Conservation (phyloP, 768 basidiomycete species). For the Pleurotus citrinopileatus region DNA sequence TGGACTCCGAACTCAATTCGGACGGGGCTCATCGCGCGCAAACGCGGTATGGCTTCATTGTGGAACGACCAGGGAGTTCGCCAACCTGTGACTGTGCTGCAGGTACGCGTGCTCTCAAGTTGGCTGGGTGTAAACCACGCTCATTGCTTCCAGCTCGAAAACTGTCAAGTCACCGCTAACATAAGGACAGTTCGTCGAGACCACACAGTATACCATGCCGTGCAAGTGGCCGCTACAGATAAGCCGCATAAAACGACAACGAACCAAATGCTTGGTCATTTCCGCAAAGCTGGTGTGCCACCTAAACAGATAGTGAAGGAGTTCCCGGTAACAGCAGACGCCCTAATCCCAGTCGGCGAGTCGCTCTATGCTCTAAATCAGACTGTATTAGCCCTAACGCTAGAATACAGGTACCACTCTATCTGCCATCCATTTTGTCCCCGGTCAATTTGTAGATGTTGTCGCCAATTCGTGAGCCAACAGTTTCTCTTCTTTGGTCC, state of each 20-base stretch:
- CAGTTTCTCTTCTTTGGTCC: not conserved
- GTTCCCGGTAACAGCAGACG: slow-evolving; percentile 86
- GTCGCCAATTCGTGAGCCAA: slow-evolving; percentile 80
- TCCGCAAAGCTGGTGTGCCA: slow-evolving; percentile 73
- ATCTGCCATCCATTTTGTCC: slow-evolving; percentile 93
- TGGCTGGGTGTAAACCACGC: slow-evolving; percentile 2
- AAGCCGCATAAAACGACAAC: slow-evolving; percentile 69
- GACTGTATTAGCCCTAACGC: not conserved
- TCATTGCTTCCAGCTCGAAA: slow-evolving; percentile 57
- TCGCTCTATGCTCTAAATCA: slow-evolving; percentile 11
- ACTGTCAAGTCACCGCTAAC: slow-evolving; percentile 87
- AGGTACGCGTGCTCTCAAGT: slow-evolving; percentile 48
- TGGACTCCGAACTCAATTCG: slow-evolving; percentile 87
- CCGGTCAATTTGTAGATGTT: slow-evolving; percentile 94
- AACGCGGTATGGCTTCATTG: slow-evolving; percentile 92
- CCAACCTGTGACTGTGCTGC: slow-evolving; percentile 90
- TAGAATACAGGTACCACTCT: slow-evolving; percentile 69
- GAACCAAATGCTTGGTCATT: slow-evolving; percentile 85
- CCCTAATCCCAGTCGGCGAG: slow-evolving; percentile 86
- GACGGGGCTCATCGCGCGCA: slow-evolving; percentile 90
- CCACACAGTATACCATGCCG: slow-evolving; percentile 80
- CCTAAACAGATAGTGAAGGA: slow-evolving; percentile 86
- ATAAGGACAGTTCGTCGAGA: slow-evolving; percentile 61
- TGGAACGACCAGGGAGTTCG: slow-evolving; percentile 90
- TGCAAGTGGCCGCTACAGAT: slow-evolving; percentile 89